A percentile compares a stretch with the other conserved stretches of the same genome.
Evolutionary conservation across 768 basidiomycete genomes (phyloP).

Genomic region (Kwoniella sp.): DNA sequence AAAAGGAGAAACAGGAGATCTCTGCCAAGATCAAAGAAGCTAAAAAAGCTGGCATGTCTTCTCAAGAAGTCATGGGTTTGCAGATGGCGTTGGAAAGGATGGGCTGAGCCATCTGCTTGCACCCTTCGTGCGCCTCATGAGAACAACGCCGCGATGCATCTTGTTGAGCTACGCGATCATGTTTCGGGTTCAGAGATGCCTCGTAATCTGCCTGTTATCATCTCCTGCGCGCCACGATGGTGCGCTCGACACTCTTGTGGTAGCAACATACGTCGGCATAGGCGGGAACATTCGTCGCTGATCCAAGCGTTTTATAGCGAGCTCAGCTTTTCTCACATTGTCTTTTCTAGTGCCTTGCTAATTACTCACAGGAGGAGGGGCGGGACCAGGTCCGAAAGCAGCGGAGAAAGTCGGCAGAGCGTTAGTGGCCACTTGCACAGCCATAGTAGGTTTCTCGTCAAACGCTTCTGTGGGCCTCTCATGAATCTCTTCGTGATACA

Average conservation of each 20-base stretch:
- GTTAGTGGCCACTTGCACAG: neutral
- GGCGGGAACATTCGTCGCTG: constrained; percentile 15
- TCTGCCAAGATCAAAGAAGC: constrained; percentile 34
- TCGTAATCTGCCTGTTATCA: neutral
- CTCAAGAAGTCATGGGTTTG: constrained; percentile 4
- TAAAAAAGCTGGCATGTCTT: constrained; percentile 29
- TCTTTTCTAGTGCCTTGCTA: too few species aligned
- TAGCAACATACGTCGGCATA: constrained; percentile 4
- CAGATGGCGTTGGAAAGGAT: constrained; percentile 21
- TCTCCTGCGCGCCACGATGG: constrained; percentile 9
- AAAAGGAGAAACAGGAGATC: constrained; percentile 45
- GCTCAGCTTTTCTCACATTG: too few species aligned
- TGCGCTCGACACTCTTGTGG: constrained; percentile 5
- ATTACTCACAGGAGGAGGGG: constrained; percentile 6
- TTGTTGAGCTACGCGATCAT: too few species aligned
- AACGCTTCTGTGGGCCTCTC: constrained; percentile 11
- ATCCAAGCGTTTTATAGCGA: too few species aligned
- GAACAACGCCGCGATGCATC: too few species aligned
- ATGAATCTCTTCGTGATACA: constrained; percentile 8
- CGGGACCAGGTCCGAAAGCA: constrained; percentile 14
- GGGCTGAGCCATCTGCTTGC: too few species aligned
- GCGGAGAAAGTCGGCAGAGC: constrained; percentile 9
- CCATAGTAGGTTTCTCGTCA: neutral
- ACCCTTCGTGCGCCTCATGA: too few species aligned
- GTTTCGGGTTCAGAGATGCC: neutral